Conservation (phyloP, 2,329 filamentous ascomycete genomes). For the Passalora sequoiae region DNA sequence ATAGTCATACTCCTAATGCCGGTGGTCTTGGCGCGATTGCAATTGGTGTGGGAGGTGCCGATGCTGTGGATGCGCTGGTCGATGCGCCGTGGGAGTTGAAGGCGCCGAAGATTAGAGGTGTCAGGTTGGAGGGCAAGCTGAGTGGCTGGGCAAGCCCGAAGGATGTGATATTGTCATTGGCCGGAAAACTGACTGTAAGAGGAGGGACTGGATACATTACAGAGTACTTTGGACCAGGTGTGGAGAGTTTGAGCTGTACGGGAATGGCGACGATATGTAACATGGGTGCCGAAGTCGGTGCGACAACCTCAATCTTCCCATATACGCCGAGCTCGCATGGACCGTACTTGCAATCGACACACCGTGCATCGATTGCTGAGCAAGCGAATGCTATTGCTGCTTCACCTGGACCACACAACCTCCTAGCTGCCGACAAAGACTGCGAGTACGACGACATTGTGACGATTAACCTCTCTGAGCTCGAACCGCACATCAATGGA, state of each 20-base stretch:
- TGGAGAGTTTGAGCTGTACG: constrained; percentile 82
- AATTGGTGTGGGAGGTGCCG: constrained; percentile 93
- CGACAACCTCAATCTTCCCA: constrained; percentile 93
- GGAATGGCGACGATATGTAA: constrained; percentile 81
- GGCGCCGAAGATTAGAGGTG: constrained; percentile 83
- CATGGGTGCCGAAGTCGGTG: constrained; percentile 86
- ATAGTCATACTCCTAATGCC: constrained; percentile 96
- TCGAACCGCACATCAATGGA: constrained; percentile 48
- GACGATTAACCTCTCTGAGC: constrained; percentile 78
- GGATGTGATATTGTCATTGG: constrained; percentile 87
- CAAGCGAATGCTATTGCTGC: constrained; percentile 60
- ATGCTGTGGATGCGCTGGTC: constrained; percentile 93
- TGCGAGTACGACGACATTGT: constrained; percentile 89
- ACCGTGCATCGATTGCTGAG: constrained; percentile 65
- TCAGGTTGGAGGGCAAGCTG: constrained; percentile 75
- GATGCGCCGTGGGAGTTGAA: constrained; percentile 97
- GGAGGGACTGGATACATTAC: constrained; percentile 93
- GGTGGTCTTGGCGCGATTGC: constrained; percentile 89
- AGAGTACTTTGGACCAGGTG: constrained; percentile 70
- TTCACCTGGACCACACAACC: constrained; percentile 54
- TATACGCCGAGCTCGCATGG: constrained; percentile 74
- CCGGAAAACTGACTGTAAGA: constrained; percentile 78
- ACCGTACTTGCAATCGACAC: constrained; percentile 80
- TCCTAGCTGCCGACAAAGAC: constrained; percentile 70
- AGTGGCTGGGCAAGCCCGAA: constrained; percentile 91